Conservation (phyloP, 768 basidiomycete species). For the Mycena latifolia region DNA sequence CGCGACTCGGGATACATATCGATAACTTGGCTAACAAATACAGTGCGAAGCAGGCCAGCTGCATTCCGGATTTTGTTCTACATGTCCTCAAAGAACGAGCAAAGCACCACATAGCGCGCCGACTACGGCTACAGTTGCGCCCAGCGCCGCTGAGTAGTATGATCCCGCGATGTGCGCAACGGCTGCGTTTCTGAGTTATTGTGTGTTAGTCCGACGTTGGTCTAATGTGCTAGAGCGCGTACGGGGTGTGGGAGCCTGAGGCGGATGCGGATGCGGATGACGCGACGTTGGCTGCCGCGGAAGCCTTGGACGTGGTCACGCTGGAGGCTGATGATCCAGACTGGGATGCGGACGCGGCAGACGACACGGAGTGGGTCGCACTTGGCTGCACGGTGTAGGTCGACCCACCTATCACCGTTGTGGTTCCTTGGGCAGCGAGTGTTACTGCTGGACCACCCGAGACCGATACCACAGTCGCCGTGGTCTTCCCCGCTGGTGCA, state of each 20-base stretch:
- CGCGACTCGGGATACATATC: not conserved
- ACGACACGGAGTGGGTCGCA: not conserved
- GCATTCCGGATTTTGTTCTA: not conserved
- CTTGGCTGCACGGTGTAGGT: constrained; percentile 19
- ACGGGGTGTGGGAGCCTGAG: not conserved
- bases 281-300: not conserved
- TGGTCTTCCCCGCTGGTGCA: not conserved
- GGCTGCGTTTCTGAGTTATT: not conserved
- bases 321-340: not conserved
- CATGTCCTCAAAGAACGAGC: not conserved
- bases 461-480: constrained; percentile 24
- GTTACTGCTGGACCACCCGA: constrained; percentile 23
- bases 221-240: not conserved
- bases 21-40: not conserved
- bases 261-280: not conserved
- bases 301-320: not conserved
- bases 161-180: not conserved
- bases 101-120: not conserved
- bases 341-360: no score
- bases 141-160: not conserved
- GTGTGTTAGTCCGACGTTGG: not conserved
- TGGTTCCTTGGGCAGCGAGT: constrained; percentile 22
- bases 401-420: constrained; percentile 25
- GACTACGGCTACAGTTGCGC: not conserved
- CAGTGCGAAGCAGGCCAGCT: constrained; percentile 1